Evolutionary conservation across 192 early-diverging fungal genomes (phyloP).

Genomic region (Mortierella hygrophila): DNA sequence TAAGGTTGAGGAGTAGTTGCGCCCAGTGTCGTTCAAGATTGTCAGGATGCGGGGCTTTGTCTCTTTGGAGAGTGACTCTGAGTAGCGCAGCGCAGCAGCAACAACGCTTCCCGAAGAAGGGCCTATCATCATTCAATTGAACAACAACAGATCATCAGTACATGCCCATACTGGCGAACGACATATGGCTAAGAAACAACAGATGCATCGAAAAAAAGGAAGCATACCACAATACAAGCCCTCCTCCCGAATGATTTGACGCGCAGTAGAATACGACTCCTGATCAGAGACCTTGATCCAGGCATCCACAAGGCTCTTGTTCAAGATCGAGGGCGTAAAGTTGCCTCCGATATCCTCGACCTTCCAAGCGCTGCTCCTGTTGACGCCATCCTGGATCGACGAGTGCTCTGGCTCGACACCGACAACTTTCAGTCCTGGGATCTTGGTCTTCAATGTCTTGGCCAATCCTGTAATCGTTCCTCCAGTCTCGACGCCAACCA

Average conservation of each 20-base stretch:
- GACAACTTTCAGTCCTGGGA: conserved; percentile 69
- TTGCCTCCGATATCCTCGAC: conserved; percentile 80
- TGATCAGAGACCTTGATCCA: conserved; percentile 80
- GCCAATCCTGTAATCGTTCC: conserved; percentile 73
- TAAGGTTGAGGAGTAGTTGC: conserved; percentile 78
- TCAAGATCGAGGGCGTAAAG: conserved; percentile 69
- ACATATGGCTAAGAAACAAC: neutral
- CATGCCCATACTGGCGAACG: neutral
- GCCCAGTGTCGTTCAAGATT: conserved; percentile 75
- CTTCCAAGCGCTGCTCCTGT: conserved; percentile 65
- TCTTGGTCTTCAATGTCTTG: conserved; percentile 62
- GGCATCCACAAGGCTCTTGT: conserved; percentile 64
- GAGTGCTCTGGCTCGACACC: conserved; percentile 81
- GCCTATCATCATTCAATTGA: conserved; percentile 34
- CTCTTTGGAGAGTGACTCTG: conserved; percentile 29
- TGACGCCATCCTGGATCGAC: conserved; percentile 60
- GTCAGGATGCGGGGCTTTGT: conserved; percentile 59
- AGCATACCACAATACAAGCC: conserved; percentile 68
- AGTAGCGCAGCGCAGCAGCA: conserved; percentile 69
- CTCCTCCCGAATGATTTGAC: conserved; percentile 71
- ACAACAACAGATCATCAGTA: neutral
- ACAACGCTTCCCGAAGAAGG: conserved; percentile 77
- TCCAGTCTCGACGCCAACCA: conserved; percentile 80
- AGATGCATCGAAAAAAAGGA: neutral
- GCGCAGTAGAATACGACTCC: conserved; percentile 77